A percentile compares a stretch with the other conserved stretches of the same genome.
phyloP scores from a whole-genome alignment of 1,139 yeast species.

The Pichia kudriavzevii region DNA sequence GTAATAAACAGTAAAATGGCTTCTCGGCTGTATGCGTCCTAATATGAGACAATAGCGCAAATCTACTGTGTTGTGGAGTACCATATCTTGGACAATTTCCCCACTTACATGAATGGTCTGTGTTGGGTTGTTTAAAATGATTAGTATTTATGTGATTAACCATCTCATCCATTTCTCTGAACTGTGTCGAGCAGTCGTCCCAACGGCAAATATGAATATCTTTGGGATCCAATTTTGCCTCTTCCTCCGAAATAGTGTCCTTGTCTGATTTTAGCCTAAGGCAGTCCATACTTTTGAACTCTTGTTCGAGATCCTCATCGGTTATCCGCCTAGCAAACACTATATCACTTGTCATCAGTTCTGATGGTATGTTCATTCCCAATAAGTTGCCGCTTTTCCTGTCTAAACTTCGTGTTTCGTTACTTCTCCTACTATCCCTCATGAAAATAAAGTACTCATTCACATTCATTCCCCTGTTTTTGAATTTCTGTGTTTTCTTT shows the following conservation, averaged over 20 bases:
- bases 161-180: slow-evolving; percentile 29
- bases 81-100: slow-evolving; percentile 50
- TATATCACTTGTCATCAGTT: slow-evolving; percentile 1
- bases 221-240: neutral
- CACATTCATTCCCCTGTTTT: too few relatives aligned
- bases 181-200: slow-evolving; percentile 29
- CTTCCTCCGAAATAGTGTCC: neutral
- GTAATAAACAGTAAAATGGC: slow-evolving; percentile 61
- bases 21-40: slow-evolving; percentile 62
- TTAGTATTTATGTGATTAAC: slow-evolving; percentile 32
- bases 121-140: slow-evolving; percentile 28
- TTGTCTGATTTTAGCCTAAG: neutral
- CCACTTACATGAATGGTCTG: slow-evolving; percentile 54
- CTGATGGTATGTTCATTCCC: slow-evolving; percentile 6
- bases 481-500: too few relatives aligned
- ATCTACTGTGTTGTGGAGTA: slow-evolving; percentile 47
- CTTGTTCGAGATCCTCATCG: slow-evolving; percentile 12
- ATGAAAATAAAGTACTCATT: too few relatives aligned
- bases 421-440: too few relatives aligned
- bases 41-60: slow-evolving; percentile 56
- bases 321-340: slow-evolving; percentile 6
- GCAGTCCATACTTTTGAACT: slow-evolving; percentile 13
- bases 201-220: slow-evolving; percentile 29
- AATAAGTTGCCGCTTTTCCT: neutral
- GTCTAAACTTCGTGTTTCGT: neutral